Conservation (phyloP, 2,329 filamentous ascomycete genomes). For the Dactylellina cionopaga region DNA sequence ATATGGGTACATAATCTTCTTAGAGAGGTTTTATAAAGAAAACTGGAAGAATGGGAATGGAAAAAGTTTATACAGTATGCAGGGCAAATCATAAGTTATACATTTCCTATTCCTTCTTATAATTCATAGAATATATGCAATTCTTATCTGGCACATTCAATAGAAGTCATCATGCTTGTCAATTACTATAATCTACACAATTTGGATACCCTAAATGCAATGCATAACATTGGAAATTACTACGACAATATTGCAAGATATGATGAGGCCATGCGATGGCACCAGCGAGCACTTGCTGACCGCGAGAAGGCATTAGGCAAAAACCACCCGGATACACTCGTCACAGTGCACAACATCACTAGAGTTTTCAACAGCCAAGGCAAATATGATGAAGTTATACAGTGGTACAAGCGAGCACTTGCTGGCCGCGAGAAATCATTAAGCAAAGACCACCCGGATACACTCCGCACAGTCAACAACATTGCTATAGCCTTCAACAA, state of each 20-base stretch:
- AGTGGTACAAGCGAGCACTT: constrained; percentile 1
- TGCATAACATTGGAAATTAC: background rate
- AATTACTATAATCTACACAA: background rate
- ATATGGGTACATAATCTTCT: constrained; percentile 14
- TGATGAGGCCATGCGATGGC: no score
- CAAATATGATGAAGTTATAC: background rate
- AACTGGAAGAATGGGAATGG: background rate
- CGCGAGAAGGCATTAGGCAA: constrained; percentile 31
- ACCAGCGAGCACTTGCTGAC: constrained; percentile 20
- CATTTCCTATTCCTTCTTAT: background rate
- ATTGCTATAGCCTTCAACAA: no score
- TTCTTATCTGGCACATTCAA: background rate
- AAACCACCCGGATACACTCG: constrained; percentile 34
- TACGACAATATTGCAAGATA: constrained; percentile 10
- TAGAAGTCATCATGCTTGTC: background rate
- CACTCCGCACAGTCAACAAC: no score
- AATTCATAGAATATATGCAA: background rate
- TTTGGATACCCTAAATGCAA: background rate
- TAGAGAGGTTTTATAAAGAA: background rate
- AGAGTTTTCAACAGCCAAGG: background rate
- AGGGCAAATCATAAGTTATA: background rate
- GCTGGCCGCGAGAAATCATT: no score
- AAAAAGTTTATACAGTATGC: background rate
- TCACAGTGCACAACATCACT: constrained; percentile 32
- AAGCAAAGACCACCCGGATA: no score